Conservation (phyloP, 2,329 filamentous ascomycete genomes). For the Cylindrodendrum hubeiense region DNA sequence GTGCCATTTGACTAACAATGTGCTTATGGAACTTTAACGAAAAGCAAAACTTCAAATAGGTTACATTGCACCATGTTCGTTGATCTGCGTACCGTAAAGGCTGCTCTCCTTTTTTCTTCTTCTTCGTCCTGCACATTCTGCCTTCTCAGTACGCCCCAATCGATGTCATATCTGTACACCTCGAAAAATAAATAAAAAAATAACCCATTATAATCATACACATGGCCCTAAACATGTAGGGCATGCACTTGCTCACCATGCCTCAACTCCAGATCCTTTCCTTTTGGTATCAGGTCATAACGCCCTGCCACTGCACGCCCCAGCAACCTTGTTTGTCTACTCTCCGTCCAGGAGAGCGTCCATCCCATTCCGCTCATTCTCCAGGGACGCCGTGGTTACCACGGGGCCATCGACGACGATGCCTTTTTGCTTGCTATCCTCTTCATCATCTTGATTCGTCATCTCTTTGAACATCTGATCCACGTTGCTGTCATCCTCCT, state of each 20-base stretch:
- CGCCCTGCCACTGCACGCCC: constrained; percentile 33
- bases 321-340: constrained; percentile 37
- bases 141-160: constrained; percentile 17
- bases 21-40: background rate
- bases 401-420: constrained; percentile 47
- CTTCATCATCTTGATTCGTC: constrained; percentile 66
- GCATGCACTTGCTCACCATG: constrained; percentile 4
- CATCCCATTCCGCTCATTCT: constrained; percentile 61
- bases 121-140: constrained; percentile 14
- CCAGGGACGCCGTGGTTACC: constrained; percentile 56
- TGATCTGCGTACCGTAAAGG: constrained; percentile 5
- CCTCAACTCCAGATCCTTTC: constrained; percentile 39
- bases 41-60: background rate
- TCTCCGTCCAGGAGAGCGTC: constrained; percentile 60
- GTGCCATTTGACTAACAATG: background rate
- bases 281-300: constrained; percentile 38
- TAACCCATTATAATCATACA: constrained; percentile 30
- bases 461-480: constrained; percentile 69
- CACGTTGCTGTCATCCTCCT: constrained; percentile 60
- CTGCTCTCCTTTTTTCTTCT: background rate
- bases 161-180: constrained; percentile 28
- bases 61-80: constrained; percentile 7
- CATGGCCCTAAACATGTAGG: background rate
- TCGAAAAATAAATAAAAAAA: constrained; percentile 11
- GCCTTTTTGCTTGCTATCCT: constrained; percentile 54